phyloP scores from a whole-genome alignment of 2,329 filamentous ascomycete genomes.

The Verticillium tricorpus region DNA sequence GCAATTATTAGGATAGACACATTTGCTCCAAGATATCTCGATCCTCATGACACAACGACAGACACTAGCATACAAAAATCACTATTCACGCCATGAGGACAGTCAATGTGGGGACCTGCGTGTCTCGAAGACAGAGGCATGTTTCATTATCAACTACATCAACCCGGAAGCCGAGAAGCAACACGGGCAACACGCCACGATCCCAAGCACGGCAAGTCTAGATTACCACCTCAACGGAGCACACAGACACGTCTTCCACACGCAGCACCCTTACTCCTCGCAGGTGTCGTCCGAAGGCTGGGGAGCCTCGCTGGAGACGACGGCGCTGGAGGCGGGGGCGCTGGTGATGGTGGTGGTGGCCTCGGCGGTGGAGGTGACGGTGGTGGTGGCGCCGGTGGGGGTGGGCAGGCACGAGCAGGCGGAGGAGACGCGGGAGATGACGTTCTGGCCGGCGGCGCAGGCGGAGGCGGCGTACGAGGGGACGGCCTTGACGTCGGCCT shows the following conservation, averaged over 20 bases:
- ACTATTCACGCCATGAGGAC: background rate
- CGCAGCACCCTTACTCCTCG: slow-evolving; percentile 1
- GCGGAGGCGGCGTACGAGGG: slow-evolving; percentile 4
- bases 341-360: background rate
- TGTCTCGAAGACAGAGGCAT: background rate
- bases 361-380: background rate
- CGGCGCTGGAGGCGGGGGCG: background rate
- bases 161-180: background rate
- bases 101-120: background rate
- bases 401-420: slow-evolving; percentile 11
- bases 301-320: background rate
- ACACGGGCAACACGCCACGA: background rate
- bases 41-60: background rate
- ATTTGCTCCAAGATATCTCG: no score
- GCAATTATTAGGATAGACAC: no score
- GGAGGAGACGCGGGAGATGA: slow-evolving; percentile 12
- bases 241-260: background rate
- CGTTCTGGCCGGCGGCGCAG: slow-evolving; percentile 8
- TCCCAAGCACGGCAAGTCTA: background rate
- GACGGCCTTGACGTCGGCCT: slow-evolving; percentile 4
- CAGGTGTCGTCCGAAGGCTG: background rate
- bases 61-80: no score
- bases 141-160: background rate
- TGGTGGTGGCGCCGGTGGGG: slow-evolving; percentile 1
- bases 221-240: background rate